Percentiles rank a stretch among this genome's conserved stretches.
phyloP scores from a whole-genome alignment of 2,329 filamentous ascomycete species.

The Alternaria arborescens region DNA sequence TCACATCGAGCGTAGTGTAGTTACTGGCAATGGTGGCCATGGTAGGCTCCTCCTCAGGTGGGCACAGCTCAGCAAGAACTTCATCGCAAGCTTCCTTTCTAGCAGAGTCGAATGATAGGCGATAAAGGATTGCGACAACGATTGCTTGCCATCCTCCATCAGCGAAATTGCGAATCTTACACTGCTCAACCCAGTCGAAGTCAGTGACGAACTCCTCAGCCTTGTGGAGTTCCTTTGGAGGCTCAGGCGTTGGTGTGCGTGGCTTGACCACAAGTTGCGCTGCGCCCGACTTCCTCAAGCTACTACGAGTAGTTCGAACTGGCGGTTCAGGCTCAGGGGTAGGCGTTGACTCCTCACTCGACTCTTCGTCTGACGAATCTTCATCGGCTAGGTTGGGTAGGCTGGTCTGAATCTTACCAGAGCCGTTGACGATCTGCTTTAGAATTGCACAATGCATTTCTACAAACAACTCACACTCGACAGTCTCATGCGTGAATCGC shows the following conservation, averaged over 20 bases:
- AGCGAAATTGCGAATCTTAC: slow-evolving; percentile 83
- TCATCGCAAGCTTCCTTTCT: slow-evolving; percentile 78
- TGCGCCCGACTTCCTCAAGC: slow-evolving; percentile 82
- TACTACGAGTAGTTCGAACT: slow-evolving; percentile 82
- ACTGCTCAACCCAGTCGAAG: slow-evolving; percentile 85
- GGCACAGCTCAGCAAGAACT: slow-evolving; percentile 81
- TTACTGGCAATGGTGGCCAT: slow-evolving; percentile 75
- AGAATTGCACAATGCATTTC: slow-evolving; percentile 92
- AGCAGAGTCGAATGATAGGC: slow-evolving; percentile 78
- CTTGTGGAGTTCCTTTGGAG: slow-evolving; percentile 60
- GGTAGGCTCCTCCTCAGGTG: slow-evolving; percentile 76
- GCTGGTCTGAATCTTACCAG: slow-evolving; percentile 81
- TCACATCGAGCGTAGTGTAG: slow-evolving; percentile 82
- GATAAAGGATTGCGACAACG: slow-evolving; percentile 84
- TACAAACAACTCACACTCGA: slow-evolving; percentile 83
- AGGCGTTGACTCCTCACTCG: slow-evolving; percentile 61
- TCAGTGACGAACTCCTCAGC: slow-evolving; percentile 78
- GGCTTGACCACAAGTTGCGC: slow-evolving; percentile 57
- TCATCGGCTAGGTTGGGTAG: slow-evolving; percentile 73
- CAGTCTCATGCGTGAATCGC: slow-evolving; percentile 75
- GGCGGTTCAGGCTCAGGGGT: slow-evolving; percentile 73
- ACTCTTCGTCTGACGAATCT: slow-evolving; percentile 58
- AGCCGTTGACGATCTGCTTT: slow-evolving; percentile 81
- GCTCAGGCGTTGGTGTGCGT: slow-evolving; percentile 51
- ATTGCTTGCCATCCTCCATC: slow-evolving; percentile 93